Conservation (phyloP, 495 filamentous ascomycete genomes). For the Neurospora sp. region DNA sequence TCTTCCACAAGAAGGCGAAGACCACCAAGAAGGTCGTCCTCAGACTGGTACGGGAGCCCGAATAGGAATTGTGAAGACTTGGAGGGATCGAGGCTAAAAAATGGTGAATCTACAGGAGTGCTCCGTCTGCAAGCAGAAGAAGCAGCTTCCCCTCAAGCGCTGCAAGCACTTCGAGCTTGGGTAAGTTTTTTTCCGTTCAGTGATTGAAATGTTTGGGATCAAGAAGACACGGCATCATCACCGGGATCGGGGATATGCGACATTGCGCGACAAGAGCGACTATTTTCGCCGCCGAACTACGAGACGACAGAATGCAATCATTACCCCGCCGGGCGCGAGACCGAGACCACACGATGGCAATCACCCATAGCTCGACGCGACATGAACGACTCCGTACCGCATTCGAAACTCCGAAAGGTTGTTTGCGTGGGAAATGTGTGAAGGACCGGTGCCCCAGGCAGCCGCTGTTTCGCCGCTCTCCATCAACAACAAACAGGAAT, state of each 20-base stretch:
- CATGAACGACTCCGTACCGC: not conserved
- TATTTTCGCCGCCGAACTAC: not conserved
- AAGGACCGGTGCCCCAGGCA: not conserved
- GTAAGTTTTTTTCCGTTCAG: constrained; percentile 46
- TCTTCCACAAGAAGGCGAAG: constrained; percentile 99
- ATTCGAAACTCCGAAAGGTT: not conserved
- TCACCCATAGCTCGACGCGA: not conserved
- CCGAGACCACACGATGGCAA: not conserved
- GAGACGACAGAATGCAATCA: not conserved
- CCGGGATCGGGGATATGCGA: not conserved
- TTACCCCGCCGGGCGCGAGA: not conserved
- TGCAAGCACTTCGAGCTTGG: constrained; percentile 99
- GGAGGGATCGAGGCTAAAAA: constrained; percentile 13
- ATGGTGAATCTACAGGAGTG: constrained; percentile 79
- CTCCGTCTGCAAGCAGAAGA: constrained; percentile 94
- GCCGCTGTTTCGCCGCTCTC: not conserved
- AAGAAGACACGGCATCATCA: not conserved
- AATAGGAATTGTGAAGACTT: not conserved
- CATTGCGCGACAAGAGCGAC: not conserved
- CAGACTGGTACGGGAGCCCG: constrained; percentile 45
- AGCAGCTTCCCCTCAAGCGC: constrained; percentile 92
- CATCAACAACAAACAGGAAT: not conserved
- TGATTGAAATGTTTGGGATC: not conserved
- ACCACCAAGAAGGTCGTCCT: constrained; percentile 99
- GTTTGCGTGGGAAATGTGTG: not conserved